These are phyloP conservation scores for Saccharomycopsis sp. DNA, from an alignment of 805 yeast species.

Conservation along the genomic window DNA sequence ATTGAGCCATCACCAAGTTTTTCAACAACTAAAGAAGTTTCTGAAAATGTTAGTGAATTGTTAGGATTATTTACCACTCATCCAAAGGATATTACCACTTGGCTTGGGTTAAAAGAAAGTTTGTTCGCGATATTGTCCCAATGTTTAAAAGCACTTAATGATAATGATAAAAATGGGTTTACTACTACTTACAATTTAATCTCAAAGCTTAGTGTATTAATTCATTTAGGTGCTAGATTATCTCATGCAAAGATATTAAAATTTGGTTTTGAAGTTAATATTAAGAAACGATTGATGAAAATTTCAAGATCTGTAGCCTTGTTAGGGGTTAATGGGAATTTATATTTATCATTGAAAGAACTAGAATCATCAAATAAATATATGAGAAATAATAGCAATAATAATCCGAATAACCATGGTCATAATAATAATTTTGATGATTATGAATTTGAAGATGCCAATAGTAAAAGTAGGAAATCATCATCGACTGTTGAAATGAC, in stretches of 20 bases:
- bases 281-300: slow-evolving; percentile 44
- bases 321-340: slow-evolving; percentile 55
- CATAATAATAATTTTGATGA: slow-evolving; percentile 13
- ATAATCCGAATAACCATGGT: slow-evolving; percentile 13
- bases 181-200: slow-evolving; percentile 46
- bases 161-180: slow-evolving; percentile 45
- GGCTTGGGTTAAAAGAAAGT: slow-evolving; percentile 49
- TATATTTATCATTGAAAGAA: slow-evolving; percentile 41
- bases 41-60: slow-evolving; percentile 18
- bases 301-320: slow-evolving; percentile 52
- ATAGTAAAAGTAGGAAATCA: neutral
- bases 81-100: slow-evolving; percentile 49
- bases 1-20: neutral
- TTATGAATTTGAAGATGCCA: neutral
- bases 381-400: neutral
- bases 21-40: neutral
- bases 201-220: slow-evolving; percentile 44
- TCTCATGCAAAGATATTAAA: slow-evolving; percentile 43
- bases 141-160: slow-evolving; percentile 44
- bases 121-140: slow-evolving; percentile 42
- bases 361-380: slow-evolving; percentile 3
- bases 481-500: neutral
- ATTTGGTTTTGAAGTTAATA: slow-evolving; percentile 39
- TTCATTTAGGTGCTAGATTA: slow-evolving; percentile 50
- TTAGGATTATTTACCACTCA: slow-evolving; percentile 50